phyloP scores from a whole-genome alignment of 306 rosid genomes.

The Arachis stenosperma region DNA sequence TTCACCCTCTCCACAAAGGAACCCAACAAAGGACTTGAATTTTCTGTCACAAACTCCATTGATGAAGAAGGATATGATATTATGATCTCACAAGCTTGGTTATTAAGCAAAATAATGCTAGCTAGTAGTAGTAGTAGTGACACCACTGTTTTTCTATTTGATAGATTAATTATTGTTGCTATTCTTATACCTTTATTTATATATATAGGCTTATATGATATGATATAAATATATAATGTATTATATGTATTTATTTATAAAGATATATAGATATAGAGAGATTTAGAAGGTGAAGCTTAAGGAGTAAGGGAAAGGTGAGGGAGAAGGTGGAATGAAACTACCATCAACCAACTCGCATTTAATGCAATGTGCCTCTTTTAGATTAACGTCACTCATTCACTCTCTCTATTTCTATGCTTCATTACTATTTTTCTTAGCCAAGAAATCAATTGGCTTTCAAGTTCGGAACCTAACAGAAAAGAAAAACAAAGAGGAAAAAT shows the following conservation, averaged over 20 bases:
- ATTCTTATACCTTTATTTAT: no score
- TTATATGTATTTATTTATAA: no score
- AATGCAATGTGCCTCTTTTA: constrained; percentile 43
- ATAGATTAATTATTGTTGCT: neutral
- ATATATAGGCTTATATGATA: neutral
- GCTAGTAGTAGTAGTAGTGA: neutral
- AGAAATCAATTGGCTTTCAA: neutral
- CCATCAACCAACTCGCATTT: constrained; percentile 78
- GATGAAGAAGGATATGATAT: constrained; percentile 9
- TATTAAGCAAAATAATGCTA: neutral
- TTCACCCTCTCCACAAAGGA: constrained; percentile 57
- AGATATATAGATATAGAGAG: neutral
- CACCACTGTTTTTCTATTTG: neutral
- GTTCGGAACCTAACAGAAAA: no score
- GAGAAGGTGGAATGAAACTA: constrained; percentile 37
- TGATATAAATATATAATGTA: neutral
- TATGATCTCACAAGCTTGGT: neutral
- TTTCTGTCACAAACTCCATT: constrained; percentile 61
- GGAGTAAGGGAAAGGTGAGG: constrained; percentile 43
- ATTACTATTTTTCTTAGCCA: neutral
- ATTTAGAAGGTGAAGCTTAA: constrained; percentile 36
- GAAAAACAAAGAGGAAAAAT: no score
- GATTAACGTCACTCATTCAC: constrained; percentile 3
- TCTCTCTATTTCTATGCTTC: neutral
- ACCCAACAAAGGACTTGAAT: constrained; percentile 54